A percentile compares a stretch with the other conserved stretches of the same genome.
Conservation (phyloP, 225 moss, liverwort and hornwort genomes). For the Antitrichia curtipendula region DNA sequence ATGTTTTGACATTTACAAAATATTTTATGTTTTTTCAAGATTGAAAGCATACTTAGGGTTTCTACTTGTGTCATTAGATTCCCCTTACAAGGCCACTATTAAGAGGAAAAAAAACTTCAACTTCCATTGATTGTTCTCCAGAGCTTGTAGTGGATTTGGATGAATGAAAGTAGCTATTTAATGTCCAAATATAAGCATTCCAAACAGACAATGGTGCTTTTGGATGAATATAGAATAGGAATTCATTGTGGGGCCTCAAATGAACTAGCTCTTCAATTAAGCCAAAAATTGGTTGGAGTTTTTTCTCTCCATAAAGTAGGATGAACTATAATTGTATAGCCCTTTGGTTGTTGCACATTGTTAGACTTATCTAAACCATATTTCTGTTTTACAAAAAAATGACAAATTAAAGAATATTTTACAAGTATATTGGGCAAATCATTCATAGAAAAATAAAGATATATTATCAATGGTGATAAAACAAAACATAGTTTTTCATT, state of each 20-base stretch:
- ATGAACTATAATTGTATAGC: not conserved
- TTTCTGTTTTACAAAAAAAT: not conserved
- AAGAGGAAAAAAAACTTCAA: not conserved
- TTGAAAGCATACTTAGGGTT: not conserved
- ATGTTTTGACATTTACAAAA: not conserved
- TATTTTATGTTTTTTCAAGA: not conserved
- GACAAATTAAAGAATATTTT: not conserved
- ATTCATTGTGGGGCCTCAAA: not conserved
- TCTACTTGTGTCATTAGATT: not conserved
- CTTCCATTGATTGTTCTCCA: not conserved
- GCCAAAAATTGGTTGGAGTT: not conserved
- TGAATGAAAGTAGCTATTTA: not conserved
- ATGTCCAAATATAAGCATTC: not conserved
- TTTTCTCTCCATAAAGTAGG: not conserved
- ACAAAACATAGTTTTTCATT: not conserved
- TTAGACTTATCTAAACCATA: not conserved
- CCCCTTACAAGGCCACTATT: rapidly evolving
- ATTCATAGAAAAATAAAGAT: not conserved
- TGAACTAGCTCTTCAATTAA: not conserved
- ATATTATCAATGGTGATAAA: not conserved
- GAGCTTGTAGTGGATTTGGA: not conserved
- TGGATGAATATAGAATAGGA: not conserved
- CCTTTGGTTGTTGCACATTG: not conserved
- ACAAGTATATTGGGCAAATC: not conserved
- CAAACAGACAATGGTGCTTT: not conserved